Conservation (phyloP, 768 basidiomycete species). For the Rossbeevera mucosa region DNA sequence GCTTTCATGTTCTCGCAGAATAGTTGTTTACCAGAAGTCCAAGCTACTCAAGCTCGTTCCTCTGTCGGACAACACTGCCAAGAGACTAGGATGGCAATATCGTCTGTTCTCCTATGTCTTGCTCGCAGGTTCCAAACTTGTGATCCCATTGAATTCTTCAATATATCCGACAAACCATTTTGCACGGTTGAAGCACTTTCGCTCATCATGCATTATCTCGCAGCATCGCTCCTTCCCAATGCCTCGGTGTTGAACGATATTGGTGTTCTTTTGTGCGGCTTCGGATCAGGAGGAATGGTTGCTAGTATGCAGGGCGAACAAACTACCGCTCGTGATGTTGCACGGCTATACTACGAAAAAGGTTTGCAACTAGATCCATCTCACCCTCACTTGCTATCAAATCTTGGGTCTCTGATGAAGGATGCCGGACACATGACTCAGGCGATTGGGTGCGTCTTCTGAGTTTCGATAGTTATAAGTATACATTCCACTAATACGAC, state of each 20-base stretch:
- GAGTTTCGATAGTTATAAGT: background rate
- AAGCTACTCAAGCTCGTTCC: slow-evolving; percentile 20
- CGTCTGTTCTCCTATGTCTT: slow-evolving; percentile 41
- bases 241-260: slow-evolving; percentile 48
- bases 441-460: slow-evolving; percentile 37
- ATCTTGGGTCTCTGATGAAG: slow-evolving; percentile 47
- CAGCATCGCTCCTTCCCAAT: slow-evolving; percentile 40
- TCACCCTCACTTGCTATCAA: slow-evolving; percentile 48
- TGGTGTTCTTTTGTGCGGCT: slow-evolving; percentile 42
- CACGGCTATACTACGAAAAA: slow-evolving; percentile 41
- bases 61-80: slow-evolving; percentile 23
- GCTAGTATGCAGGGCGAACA: slow-evolving; percentile 17
- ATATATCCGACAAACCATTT: slow-evolving; percentile 24
- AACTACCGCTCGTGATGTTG: slow-evolving; percentile 34
- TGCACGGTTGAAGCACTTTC: slow-evolving; percentile 35
- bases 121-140: slow-evolving; percentile 41
- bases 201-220: slow-evolving; percentile 46
- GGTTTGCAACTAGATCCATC: slow-evolving; percentile 42
- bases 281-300: slow-evolving; percentile 22
- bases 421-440: slow-evolving; percentile 40
- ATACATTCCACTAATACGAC: slow-evolving; percentile 4
- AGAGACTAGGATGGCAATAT: slow-evolving; percentile 32
- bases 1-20: slow-evolving; percentile 34
- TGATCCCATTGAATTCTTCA: slow-evolving; percentile 22
- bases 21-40: slow-evolving; percentile 34